A percentile compares a stretch with the other conserved stretches of the same genome.
Conservation (phyloP, 495 filamentous ascomycete genomes). For the Trichoderma orchidacearum region DNA sequence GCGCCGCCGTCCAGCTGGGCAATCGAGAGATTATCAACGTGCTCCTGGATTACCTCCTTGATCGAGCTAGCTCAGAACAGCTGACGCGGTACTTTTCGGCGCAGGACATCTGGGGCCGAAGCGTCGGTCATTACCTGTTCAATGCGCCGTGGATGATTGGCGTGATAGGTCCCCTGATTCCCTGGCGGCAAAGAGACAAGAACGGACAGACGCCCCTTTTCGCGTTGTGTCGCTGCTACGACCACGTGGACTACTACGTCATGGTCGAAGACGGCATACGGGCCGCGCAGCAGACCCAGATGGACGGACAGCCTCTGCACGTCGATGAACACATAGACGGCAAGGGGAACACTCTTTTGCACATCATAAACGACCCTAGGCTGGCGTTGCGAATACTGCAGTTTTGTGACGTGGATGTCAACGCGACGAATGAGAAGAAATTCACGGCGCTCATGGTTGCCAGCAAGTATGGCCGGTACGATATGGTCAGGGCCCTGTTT, state of each 20-base stretch:
- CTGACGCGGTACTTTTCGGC: slow-evolving; percentile 52
- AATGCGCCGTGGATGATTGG: slow-evolving; percentile 70
- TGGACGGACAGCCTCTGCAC: slow-evolving; percentile 66
- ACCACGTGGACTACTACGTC: slow-evolving; percentile 68
- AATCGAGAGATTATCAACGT: slow-evolving; percentile 59
- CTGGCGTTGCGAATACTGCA: slow-evolving; percentile 62
- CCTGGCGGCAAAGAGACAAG: slow-evolving; percentile 84
- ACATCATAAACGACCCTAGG: slow-evolving; percentile 78
- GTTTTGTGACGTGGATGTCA: slow-evolving; percentile 82
- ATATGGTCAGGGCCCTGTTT: slow-evolving; percentile 82
- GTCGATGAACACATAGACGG: slow-evolving; percentile 85
- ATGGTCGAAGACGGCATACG: slow-evolving; percentile 77
- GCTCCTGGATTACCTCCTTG: slow-evolving; percentile 48
- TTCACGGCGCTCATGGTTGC: slow-evolving; percentile 97
- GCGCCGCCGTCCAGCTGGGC: slow-evolving; percentile 87
- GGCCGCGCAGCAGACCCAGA: slow-evolving; percentile 60
- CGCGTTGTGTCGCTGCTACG: slow-evolving; percentile 87
- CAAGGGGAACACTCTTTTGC: slow-evolving; percentile 87
- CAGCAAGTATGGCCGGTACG: slow-evolving; percentile 95
- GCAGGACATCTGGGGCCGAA: slow-evolving; percentile 76
- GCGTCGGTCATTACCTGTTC: slow-evolving; percentile 92
- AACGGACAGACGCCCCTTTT: slow-evolving; percentile 96
- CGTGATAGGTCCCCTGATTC: slow-evolving; percentile 58
- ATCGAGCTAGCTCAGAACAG: slow-evolving; percentile 21
- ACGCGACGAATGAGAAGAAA: slow-evolving; percentile 88